phyloP scores from a whole-genome alignment of 2,329 filamentous ascomycete genomes.

The Aphanoascus verrucosus region DNA sequence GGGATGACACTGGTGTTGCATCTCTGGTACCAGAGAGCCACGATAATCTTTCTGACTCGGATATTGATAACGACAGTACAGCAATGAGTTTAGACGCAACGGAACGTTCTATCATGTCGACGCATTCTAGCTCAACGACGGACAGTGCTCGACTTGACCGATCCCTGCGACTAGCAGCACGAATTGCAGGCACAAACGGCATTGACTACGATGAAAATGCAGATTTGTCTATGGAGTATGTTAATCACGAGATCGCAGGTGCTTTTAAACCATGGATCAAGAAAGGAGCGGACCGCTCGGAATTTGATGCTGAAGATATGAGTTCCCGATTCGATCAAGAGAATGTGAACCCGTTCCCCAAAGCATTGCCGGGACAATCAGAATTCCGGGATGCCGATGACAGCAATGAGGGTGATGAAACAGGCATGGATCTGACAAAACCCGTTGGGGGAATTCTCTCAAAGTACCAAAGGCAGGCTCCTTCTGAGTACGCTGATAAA shows the following conservation, averaged over 20 bases:
- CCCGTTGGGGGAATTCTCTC: slow-evolving; percentile 69
- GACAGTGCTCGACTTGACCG: slow-evolving; percentile 65
- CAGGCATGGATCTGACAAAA: slow-evolving; percentile 90
- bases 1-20: slow-evolving; percentile 35
- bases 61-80: slow-evolving; percentile 55
- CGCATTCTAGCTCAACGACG: slow-evolving; percentile 46
- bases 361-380: slow-evolving; percentile 11
- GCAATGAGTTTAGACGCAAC: slow-evolving; percentile 74
- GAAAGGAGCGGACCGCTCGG: slow-evolving; percentile 30
- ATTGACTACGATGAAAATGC: slow-evolving; percentile 51
- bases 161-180: slow-evolving; percentile 62
- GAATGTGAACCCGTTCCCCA: slow-evolving; percentile 30
- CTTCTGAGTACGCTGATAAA: slow-evolving; percentile 20
- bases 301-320: slow-evolving; percentile 35
- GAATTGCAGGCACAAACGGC: slow-evolving; percentile 62
- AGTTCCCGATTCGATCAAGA: slow-evolving; percentile 38
- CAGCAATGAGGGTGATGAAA: slow-evolving; percentile 50
- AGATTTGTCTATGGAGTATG: slow-evolving; percentile 72
- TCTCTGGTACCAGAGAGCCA: slow-evolving; percentile 37
- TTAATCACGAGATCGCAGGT: slow-evolving; percentile 46
- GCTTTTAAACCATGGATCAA: slow-evolving; percentile 42
- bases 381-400: neutral
- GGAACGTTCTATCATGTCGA: slow-evolving; percentile 54
- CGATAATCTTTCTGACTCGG: slow-evolving; percentile 40
- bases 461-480: slow-evolving; percentile 22